Base-by-base conservation (phyloP, 495 filamentous ascomycete species). In the Tuber calosporum region DNA sequence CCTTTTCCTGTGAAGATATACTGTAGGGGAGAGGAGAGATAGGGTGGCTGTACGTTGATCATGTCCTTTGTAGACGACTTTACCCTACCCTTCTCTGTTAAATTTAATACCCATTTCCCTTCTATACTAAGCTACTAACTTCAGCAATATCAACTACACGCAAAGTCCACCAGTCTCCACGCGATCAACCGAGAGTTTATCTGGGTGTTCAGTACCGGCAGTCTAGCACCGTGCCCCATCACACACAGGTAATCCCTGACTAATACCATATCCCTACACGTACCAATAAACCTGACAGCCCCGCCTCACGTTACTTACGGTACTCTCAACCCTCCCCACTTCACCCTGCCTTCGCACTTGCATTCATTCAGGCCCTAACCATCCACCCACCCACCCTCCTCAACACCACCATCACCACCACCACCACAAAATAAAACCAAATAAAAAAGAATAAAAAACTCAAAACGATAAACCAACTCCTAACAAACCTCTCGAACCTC, bases 381-480 rank as follows among this genome's bases (percentile, higher is more conserved):
- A 43, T 26, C 70, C 5, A 43, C 42, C 15, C 15, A 43, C 42
- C 42, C 42, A 3, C 2, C 22, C 22, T 22, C 45, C 45, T 13
- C 45, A 7, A 2, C 7, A 38, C 20, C 45, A 38, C 19, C 30
- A 72, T 30, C 67, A 70, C 71, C 70, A 43, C 37, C 68, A 34
- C 39, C 11, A 68, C 30, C 26, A 22, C 11, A n/a, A 66, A 38
- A 13, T 37, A 30, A 26, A 39, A 37, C 67, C 17, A 17, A 26
- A 42, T 53, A 34, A 38, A 68, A 19, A 13, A 26, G 69, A 8
- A n/a, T n/a, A 68, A 37, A 40, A 43, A 66, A 15, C 53, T 38
- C 53, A 45, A 70, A 69, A 74, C 74, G 67, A 74, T 74, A 69
- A 48, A 67, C 74, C 76, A 73, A 71, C 72, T 71, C 48, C 77